phyloP scores from a whole-genome alignment of 345 rosid species.

The Linum lewisii region DNA sequence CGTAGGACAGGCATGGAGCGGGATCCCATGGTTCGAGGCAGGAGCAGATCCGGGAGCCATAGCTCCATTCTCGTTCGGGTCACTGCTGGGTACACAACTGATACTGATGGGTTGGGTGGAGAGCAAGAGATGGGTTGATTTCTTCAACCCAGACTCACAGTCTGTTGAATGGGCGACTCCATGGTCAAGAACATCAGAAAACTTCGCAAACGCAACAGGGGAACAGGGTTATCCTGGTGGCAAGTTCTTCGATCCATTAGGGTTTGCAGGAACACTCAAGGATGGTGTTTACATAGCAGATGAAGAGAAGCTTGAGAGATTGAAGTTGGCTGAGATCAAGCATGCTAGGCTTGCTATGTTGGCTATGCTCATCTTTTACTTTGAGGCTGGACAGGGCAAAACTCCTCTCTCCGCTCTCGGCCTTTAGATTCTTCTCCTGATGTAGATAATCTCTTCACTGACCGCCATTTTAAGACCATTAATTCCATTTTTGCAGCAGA shows the following conservation, averaged over 20 bases:
- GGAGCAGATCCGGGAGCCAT: constrained; percentile 86
- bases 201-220: constrained; percentile 74
- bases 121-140: constrained; percentile 98
- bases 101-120: constrained; percentile 99
- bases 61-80: constrained; percentile 85
- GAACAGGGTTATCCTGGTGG: constrained; percentile 99
- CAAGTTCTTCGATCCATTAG: constrained; percentile 81
- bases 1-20: constrained; percentile 95
- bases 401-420: constrained; percentile 96
- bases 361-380: constrained; percentile 91
- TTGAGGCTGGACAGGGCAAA: constrained; percentile 96
- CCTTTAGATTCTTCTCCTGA: constrained; percentile 23
- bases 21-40: constrained; percentile 92
- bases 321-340: constrained; percentile 92
- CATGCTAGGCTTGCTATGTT: constrained; percentile 92
- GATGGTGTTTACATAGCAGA: constrained; percentile 76
- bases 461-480: too few species aligned
- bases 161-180: constrained; percentile 98
- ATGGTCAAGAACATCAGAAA: constrained; percentile 85
- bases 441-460: background rate
- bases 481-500: too few species aligned
- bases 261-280: constrained; percentile 53
- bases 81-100: constrained; percentile 83
- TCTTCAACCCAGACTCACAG: constrained; percentile 92
- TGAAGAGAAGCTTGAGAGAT: constrained; percentile 69